phyloP scores from a whole-genome alignment of 257 asterid species.

The Ocimum tenuiflorum region DNA sequence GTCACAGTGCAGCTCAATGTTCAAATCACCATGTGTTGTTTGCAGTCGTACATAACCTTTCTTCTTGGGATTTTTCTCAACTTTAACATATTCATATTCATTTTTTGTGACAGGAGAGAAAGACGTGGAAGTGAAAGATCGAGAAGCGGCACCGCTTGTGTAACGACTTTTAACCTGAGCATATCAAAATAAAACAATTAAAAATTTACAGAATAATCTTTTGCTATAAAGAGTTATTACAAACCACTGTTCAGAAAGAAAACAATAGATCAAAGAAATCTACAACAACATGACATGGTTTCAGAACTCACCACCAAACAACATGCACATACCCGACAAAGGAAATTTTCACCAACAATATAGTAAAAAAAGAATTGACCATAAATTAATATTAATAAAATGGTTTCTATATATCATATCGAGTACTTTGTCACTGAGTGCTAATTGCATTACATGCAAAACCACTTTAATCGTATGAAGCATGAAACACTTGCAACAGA shows the following conservation, averaged over 20 bases:
- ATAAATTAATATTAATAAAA: background rate
- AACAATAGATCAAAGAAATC: background rate
- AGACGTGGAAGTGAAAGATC: slow-evolving; percentile 95
- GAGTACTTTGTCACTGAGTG: background rate
- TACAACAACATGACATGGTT: slow-evolving; percentile 7
- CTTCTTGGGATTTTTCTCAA: slow-evolving; percentile 91
- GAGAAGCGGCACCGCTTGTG: slow-evolving; percentile 95
- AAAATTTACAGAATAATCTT: background rate
- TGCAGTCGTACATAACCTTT: slow-evolving; percentile 82
- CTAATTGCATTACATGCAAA: too few relatives aligned
- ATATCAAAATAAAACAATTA: slow-evolving; percentile 9
- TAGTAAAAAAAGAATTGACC: background rate
- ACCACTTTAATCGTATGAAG: background rate
- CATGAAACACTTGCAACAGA: background rate
- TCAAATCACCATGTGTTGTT: slow-evolving; percentile 92
- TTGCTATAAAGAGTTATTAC: background rate
- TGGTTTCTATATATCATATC: slow-evolving; percentile 1
- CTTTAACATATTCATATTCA: slow-evolving; percentile 83
- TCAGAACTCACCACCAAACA: background rate
- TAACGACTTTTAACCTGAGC: slow-evolving; percentile 85
- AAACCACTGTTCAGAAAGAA: background rate
- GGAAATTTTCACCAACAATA: background rate
- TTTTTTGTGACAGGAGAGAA: slow-evolving; percentile 79
- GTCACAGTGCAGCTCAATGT: slow-evolving; percentile 96
- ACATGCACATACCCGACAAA: too few relatives aligned